phyloP scores from a whole-genome alignment of 495 filamentous ascomycete genomes.

The Bryoglossum gracile region DNA sequence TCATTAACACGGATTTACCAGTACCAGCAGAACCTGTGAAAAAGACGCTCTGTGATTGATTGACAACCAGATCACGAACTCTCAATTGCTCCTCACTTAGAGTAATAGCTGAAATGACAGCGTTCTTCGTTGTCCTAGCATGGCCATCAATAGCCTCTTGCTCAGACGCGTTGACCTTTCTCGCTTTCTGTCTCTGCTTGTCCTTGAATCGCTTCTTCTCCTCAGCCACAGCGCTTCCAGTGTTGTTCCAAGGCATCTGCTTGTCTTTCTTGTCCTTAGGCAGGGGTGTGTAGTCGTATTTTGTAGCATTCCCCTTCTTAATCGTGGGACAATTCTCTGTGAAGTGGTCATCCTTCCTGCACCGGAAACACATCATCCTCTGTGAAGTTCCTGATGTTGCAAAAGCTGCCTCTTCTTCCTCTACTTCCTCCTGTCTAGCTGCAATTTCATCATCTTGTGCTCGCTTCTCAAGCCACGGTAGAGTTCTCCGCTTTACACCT shows the following conservation, averaged over 20 bases:
- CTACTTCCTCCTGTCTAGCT: constrained; percentile 7
- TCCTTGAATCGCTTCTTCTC: constrained; percentile 67
- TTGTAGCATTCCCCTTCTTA: constrained; percentile 2
- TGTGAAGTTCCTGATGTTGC: constrained; percentile 3
- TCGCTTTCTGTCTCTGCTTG: constrained; percentile 50
- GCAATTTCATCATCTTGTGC: constrained; percentile 19
- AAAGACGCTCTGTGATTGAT: constrained; percentile 80
- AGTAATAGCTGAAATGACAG: constrained; percentile 44
- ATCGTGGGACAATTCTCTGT: constrained; percentile 5
- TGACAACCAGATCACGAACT: constrained; percentile 73
- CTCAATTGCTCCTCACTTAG: constrained; percentile 80
- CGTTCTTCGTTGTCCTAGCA: constrained; percentile 26
- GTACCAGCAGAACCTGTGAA: constrained; percentile 97
- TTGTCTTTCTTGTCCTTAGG: constrained; percentile 31
- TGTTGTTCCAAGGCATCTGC: constrained; percentile 65
- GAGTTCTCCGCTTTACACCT: constrained; percentile 19
- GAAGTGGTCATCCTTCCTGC: constrained; percentile 10
- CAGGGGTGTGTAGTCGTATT: constrained; percentile 28
- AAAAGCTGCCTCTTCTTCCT: constrained; percentile 1
- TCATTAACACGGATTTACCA: constrained; percentile 92
- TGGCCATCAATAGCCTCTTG: constrained; percentile 27
- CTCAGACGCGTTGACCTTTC: constrained; percentile 35
- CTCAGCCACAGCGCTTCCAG: constrained; percentile 72
- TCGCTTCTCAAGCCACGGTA: constrained; percentile 18
- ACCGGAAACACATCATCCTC: constrained; percentile 11